Percentiles rank a stretch among this genome's conserved stretches.
phyloP scores from a whole-genome alignment of 345 rosid genomes.

The Crucihimalaya himalaica region DNA sequence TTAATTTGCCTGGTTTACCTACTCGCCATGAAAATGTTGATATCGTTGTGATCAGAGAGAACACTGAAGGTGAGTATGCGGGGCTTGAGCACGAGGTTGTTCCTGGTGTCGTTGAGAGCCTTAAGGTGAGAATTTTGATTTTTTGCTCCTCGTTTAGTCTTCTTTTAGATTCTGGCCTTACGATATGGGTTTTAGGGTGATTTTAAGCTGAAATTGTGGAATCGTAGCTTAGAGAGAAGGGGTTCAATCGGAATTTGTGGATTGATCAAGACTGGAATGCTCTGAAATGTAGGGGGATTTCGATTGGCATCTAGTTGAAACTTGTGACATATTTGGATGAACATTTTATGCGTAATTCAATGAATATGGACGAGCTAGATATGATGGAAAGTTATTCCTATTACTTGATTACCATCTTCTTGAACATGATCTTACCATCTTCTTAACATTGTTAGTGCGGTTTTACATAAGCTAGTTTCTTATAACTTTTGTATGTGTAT shows the following conservation, averaged over 20 bases:
- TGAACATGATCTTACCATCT: neutral
- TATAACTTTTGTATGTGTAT: neutral
- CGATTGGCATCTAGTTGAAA: neutral
- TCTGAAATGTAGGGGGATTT: neutral
- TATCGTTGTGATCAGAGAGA: slow-evolving; percentile 93
- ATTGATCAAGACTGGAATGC: neutral
- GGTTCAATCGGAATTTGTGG: neutral
- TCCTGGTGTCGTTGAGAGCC: slow-evolving; percentile 96
- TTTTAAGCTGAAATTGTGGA: slow-evolving; percentile 1
- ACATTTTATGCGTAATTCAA: neutral
- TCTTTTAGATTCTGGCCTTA: neutral
- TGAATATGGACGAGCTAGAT: slow-evolving; percentile 1
- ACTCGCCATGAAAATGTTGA: slow-evolving; percentile 90
- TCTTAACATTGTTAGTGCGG: slow-evolving; percentile 3
- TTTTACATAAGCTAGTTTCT: neutral
- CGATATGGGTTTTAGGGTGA: neutral
- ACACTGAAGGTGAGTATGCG: slow-evolving; percentile 93
- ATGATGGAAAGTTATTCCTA: neutral
- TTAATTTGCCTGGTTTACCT: slow-evolving; percentile 81
- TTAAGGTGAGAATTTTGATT: slow-evolving; percentile 55
- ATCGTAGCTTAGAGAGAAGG: neutral
- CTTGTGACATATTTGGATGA: neutral
- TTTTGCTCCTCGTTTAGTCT: neutral
- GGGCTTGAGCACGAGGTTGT: slow-evolving; percentile 98
- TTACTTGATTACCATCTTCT: too few species aligned